A percentile compares a stretch with the other conserved stretches of the same genome.
These are phyloP conservation scores for Aegilops speltoides DNA, from an alignment of 176 grass and related monocot species.

Conservation along the genomic window DNA sequence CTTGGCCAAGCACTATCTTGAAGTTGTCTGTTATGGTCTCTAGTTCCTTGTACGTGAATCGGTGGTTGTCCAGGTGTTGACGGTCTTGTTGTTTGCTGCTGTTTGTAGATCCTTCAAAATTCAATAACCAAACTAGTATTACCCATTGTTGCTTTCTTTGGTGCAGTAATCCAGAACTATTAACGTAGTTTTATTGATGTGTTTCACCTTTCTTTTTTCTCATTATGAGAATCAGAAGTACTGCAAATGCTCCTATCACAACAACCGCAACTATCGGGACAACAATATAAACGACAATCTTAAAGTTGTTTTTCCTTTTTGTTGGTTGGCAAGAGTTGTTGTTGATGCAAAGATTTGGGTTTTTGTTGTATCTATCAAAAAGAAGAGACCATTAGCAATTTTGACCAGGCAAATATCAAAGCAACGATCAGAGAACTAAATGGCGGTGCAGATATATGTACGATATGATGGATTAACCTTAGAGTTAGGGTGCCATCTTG, in stretches of 20 bases:
- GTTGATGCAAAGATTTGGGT: constrained; percentile 40
- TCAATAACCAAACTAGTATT: too few species aligned
- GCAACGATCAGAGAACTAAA: too few species aligned
- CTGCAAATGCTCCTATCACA: constrained; percentile 9
- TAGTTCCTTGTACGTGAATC: constrained; percentile 48
- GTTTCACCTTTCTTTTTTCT: constrained; percentile 26
- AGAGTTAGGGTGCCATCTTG: constrained; percentile 30
- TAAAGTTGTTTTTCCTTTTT: constrained; percentile 22
- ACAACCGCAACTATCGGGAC: constrained; percentile 7
- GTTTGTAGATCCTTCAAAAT: background rate
- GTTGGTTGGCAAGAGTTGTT: constrained; percentile 19
- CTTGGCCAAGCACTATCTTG: constrained; percentile 43
- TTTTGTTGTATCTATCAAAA: constrained; percentile 18
- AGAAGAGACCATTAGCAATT: background rate
- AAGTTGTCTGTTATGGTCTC: constrained; percentile 55
- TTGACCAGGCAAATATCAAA: background rate
- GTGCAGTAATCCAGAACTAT: background rate
- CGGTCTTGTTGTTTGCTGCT: background rate
- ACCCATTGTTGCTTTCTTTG: too few species aligned
- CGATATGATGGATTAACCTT: background rate
- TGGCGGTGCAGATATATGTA: too few species aligned
- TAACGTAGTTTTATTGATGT: background rate
- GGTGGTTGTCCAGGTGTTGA: constrained; percentile 42
- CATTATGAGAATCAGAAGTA: constrained; percentile 12
- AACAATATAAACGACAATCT: constrained; percentile 25